Evolutionary conservation across 345 rosid species (phyloP).

Genomic region (Lumnitzera littorea): DNA sequence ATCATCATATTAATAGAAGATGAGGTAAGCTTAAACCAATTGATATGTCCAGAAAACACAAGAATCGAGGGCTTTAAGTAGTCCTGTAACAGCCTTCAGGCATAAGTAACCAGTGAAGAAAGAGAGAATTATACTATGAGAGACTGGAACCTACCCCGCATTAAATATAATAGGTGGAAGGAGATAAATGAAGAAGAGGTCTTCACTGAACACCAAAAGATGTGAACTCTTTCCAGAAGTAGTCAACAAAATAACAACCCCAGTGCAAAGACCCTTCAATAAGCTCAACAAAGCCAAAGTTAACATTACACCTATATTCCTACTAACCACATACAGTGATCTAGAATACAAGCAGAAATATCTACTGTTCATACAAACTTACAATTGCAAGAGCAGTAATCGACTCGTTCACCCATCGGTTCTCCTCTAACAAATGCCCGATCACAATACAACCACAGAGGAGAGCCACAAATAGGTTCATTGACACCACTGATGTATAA

Average conservation of each 20-base stretch:
- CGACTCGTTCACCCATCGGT: slow-evolving; percentile 87
- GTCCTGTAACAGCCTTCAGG: too few species aligned
- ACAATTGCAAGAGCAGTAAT: slow-evolving; percentile 89
- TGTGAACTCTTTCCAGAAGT: slow-evolving; percentile 78
- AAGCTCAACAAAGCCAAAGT: not conserved
- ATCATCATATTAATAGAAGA: too few species aligned
- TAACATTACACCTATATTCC: not conserved
- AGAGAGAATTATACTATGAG: not conserved
- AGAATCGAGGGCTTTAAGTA: too few species aligned
- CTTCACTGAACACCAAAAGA: slow-evolving; percentile 89
- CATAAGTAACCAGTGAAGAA: not conserved
- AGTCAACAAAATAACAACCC: slow-evolving; percentile 68
- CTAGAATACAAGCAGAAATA: not conserved
- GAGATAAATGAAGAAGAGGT: slow-evolving; percentile 90
- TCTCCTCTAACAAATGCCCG: slow-evolving; percentile 85
- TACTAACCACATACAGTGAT: not conserved
- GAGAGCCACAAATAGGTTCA: slow-evolving; percentile 84
- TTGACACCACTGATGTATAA: slow-evolving; percentile 71
- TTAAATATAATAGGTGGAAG: slow-evolving; percentile 98
- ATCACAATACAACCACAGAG: slow-evolving; percentile 78
- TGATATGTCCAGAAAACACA: too few species aligned
- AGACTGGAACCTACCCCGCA: slow-evolving; percentile 63
- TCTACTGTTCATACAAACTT: slow-evolving; percentile 16
- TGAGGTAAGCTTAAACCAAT: too few species aligned
- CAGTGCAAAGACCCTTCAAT: slow-evolving; percentile 82